Conservation (phyloP, 805 yeast genomes). For the Diddensiella transvaalensis region DNA sequence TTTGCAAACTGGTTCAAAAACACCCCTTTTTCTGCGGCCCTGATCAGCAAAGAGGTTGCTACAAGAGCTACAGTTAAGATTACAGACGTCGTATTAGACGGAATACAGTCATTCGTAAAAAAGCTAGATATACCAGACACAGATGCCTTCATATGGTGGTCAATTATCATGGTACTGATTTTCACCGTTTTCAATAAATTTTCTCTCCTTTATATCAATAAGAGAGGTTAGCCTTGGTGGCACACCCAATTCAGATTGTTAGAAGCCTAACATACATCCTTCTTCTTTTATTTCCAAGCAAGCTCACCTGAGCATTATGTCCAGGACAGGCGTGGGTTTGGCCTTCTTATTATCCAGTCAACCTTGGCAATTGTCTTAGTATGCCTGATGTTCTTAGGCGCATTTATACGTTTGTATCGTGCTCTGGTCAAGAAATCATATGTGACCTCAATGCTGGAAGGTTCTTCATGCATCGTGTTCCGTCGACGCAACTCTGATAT, state of each 20-base stretch:
- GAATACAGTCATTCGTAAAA: slow-evolving; percentile 31
- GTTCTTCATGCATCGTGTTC: too few species aligned
- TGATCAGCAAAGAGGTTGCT: neutral
- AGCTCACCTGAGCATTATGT: slow-evolving; percentile 25
- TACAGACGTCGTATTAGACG: too few species aligned
- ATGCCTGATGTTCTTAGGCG: slow-evolving; percentile 23
- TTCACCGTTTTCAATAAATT: slow-evolving; percentile 22
- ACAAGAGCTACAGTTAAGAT: neutral
- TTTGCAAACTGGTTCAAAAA: neutral
- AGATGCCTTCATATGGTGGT: slow-evolving; percentile 34
- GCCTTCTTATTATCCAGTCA: slow-evolving; percentile 31
- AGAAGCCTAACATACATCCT: slow-evolving; percentile 30
- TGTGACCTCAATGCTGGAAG: too few species aligned
- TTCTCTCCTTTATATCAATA: too few species aligned
- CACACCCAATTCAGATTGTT: slow-evolving; percentile 30
- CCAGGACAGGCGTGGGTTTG: slow-evolving; percentile 31
- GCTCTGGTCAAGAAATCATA: neutral
- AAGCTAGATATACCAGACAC: slow-evolving; percentile 31
- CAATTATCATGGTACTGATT: slow-evolving; percentile 27
- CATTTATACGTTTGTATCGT: neutral
- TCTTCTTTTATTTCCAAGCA: slow-evolving; percentile 31
- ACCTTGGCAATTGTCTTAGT: slow-evolving; percentile 28
- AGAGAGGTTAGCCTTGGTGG: too few species aligned
- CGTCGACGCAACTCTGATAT: too few species aligned
- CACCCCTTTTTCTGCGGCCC: neutral